Percentiles rank a stretch among this genome's conserved stretches.
phyloP scores from a whole-genome alignment of 495 filamentous ascomycete genomes.

The Penicillium diatomitis region DNA sequence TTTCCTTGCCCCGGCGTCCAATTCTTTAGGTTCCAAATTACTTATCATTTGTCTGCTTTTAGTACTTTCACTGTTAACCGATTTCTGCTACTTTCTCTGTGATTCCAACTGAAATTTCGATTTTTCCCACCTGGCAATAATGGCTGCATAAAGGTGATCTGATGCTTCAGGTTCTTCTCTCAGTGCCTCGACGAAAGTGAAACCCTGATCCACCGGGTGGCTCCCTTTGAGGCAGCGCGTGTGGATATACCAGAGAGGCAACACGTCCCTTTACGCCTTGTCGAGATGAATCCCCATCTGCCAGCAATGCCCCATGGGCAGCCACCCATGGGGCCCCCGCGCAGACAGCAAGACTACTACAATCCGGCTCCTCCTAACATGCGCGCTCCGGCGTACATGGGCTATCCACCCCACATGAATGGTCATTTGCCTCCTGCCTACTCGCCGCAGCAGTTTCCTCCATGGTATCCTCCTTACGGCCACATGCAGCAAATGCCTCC shows the following conservation, averaged over 20 bases:
- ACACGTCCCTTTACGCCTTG: slow-evolving; percentile 24
- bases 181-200: slow-evolving; percentile 7
- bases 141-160: slow-evolving; percentile 29
- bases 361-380: slow-evolving; percentile 36
- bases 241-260: slow-evolving; percentile 34
- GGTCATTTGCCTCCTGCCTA: slow-evolving; percentile 36
- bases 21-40: not conserved
- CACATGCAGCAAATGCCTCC: slow-evolving; percentile 41
- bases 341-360: slow-evolving; percentile 44
- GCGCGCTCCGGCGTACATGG: slow-evolving; percentile 38
- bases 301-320: slow-evolving; percentile 47
- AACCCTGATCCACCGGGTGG: slow-evolving; percentile 27
- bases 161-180: slow-evolving; percentile 10
- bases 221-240: slow-evolving; percentile 38
- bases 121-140: slow-evolving; percentile 16
- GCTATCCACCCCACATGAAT: slow-evolving; percentile 37
- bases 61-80: slow-evolving; percentile 1
- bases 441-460: slow-evolving; percentile 35
- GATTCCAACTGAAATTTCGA: not conserved
- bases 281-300: slow-evolving; percentile 49
- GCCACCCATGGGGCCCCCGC: slow-evolving; percentile 40
- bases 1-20: too few relatives aligned
- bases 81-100: slow-evolving; percentile 3
- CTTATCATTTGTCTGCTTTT: slow-evolving; percentile 5
- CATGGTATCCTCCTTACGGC: slow-evolving; percentile 39